Conservation (phyloP, 306 rosid genomes). For the Acacia acuminata region DNA sequence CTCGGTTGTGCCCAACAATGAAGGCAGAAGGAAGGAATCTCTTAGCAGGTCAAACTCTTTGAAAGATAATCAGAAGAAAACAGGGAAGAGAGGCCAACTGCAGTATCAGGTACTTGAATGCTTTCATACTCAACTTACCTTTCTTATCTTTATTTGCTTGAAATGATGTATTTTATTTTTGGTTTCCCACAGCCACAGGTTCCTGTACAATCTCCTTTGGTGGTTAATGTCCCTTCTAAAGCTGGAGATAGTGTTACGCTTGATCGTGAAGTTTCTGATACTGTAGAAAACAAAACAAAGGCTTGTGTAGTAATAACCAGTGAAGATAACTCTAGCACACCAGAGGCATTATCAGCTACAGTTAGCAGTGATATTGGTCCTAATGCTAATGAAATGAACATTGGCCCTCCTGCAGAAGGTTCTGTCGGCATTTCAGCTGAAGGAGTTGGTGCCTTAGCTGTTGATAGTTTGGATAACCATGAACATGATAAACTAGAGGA, state of each 20-base stretch:
- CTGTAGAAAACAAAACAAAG: slow-evolving; percentile 38
- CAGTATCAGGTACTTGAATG: slow-evolving; percentile 63
- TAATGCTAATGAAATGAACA: slow-evolving; percentile 43
- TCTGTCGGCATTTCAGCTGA: slow-evolving; percentile 39
- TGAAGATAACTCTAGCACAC: slow-evolving; percentile 37
- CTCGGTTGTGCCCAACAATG: slow-evolving; percentile 41
- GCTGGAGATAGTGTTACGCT: slow-evolving; percentile 43
- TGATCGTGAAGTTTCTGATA: slow-evolving; percentile 49
- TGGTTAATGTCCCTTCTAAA: slow-evolving; percentile 34
- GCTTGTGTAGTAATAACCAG: slow-evolving; percentile 22
- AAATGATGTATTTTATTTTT: neutral
- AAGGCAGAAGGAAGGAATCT: slow-evolving; percentile 53
- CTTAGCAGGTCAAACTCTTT: slow-evolving; percentile 61
- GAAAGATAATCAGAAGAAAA: slow-evolving; percentile 64
- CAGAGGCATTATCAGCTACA: slow-evolving; percentile 36
- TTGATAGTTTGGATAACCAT: slow-evolving; percentile 31
- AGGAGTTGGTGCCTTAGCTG: slow-evolving; percentile 37
- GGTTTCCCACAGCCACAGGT: slow-evolving; percentile 60
- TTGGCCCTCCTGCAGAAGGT: slow-evolving; percentile 29
- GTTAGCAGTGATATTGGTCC: slow-evolving; percentile 19
- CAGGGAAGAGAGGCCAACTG: slow-evolving; percentile 57
- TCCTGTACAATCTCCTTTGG: slow-evolving; percentile 46
- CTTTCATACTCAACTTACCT: slow-evolving; percentile 7
- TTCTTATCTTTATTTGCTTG: slow-evolving; percentile 7
- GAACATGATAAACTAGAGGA: slow-evolving; percentile 34